Evolutionary conservation across 1,284 basidiomycete genomes (phyloP).

Genomic region (Prillingera fragicola): DNA sequence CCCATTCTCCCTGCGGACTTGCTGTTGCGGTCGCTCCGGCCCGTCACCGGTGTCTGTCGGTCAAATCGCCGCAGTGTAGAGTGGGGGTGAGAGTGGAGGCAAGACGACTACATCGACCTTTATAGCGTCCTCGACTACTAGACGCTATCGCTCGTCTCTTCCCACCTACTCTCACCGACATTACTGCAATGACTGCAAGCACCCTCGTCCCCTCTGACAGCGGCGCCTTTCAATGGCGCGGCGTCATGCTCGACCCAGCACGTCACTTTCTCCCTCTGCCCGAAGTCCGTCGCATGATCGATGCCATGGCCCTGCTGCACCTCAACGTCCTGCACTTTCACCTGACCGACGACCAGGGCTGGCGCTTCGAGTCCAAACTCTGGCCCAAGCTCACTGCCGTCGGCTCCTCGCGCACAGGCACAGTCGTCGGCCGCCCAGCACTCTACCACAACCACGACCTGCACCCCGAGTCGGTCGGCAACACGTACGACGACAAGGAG

Average conservation of each 20-base stretch:
- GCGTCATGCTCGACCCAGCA: slow-evolving; percentile 13
- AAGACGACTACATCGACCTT: too few species aligned
- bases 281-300: slow-evolving; percentile 11
- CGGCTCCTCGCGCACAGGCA: slow-evolving; percentile 5
- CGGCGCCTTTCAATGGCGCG: slow-evolving; percentile 17
- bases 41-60: too few species aligned
- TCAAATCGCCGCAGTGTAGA: too few species aligned
- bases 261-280: slow-evolving; percentile 14
- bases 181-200: too few species aligned
- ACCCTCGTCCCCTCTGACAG: slow-evolving; percentile 4
- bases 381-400: slow-evolving; percentile 17
- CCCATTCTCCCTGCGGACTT: too few species aligned
- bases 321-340: slow-evolving; percentile 22
- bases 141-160: too few species aligned
- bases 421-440: slow-evolving; percentile 13
- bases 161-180: too few species aligned
- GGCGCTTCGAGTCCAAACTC: slow-evolving; percentile 20
- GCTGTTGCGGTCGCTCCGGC: too few species aligned
- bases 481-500: slow-evolving; percentile 12
- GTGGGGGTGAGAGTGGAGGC: too few species aligned
- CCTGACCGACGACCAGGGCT: slow-evolving; percentile 20
- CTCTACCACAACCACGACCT: slow-evolving; percentile 7
- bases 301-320: slow-evolving; percentile 10
- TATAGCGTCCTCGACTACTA: too few species aligned
- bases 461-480: slow-evolving; percentile 15